Evolutionary conservation across 139 green algal species (phyloP).

Genomic region (Chlamydomonas incerta): DNA sequence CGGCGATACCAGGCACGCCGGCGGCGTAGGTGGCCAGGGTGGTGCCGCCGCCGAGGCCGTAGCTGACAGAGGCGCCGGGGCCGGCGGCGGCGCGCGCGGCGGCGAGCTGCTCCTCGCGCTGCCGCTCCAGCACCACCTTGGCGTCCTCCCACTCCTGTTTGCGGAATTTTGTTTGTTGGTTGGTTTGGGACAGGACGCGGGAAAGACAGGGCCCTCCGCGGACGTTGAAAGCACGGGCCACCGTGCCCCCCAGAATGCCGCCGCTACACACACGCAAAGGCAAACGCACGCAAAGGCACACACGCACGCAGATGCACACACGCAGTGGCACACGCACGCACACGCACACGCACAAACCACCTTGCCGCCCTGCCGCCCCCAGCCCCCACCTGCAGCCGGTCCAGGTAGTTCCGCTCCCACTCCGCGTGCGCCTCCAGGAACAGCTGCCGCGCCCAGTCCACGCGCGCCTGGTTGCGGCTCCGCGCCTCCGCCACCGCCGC

Average conservation of each 20-base stretch:
- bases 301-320: too few species aligned
- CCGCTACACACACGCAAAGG: too few species aligned
- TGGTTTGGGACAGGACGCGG: not conserved
- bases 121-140: constrained; percentile 34
- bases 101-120: constrained; percentile 41
- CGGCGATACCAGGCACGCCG: too few species aligned
- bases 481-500: not conserved
- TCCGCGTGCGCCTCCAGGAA: constrained; percentile 38
- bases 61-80: not conserved
- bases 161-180: too few species aligned
- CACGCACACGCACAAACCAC: not conserved
- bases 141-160: constrained; percentile 40
- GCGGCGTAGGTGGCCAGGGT: too few species aligned
- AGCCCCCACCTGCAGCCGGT: not conserved
- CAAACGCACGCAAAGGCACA: too few species aligned
- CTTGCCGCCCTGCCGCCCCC: not conserved
- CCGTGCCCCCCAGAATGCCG: too few species aligned
- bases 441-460: constrained; percentile 25
- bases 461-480: constrained; percentile 47
- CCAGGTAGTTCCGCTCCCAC: constrained; percentile 45
- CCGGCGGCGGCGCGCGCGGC: not conserved
- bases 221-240: too few species aligned
- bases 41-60: not conserved
- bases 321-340: too few species aligned
- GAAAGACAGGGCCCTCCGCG: too few species aligned